These are phyloP conservation scores for Boletus subparvulus DNA, from an alignment of 768 basidiomycete species.

Conservation along the genomic window DNA sequence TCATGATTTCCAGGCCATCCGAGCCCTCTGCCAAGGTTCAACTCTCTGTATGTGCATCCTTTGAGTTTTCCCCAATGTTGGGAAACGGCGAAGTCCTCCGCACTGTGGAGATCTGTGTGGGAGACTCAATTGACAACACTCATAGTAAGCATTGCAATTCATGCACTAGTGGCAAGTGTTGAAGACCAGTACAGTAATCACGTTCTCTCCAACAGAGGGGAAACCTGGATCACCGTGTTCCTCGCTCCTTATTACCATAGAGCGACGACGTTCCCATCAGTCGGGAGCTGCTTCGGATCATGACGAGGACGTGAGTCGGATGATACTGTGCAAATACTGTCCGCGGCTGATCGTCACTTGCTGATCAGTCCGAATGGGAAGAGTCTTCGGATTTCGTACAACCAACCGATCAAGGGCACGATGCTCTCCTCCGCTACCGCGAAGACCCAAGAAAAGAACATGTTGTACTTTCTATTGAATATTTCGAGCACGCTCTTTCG, in stretches of 20 bases:
- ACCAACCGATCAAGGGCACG: constrained; percentile 3
- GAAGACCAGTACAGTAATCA: background rate
- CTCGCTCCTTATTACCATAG: background rate
- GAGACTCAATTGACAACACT: background rate
- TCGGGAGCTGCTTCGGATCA: background rate
- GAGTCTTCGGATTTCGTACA: background rate
- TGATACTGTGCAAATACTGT: too few relatives aligned
- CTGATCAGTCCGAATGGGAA: background rate
- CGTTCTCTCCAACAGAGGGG: background rate
- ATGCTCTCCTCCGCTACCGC: background rate
- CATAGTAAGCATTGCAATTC: background rate
- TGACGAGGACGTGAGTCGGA: background rate
- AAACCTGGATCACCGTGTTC: background rate
- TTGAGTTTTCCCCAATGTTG: constrained; percentile 1
- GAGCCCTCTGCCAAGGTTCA: background rate
- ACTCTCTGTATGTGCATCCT: background rate
- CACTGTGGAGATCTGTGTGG: background rate
- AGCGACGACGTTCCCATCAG: too few relatives aligned
- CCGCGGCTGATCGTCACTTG: background rate
- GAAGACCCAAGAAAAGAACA: background rate
- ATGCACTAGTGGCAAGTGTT: background rate
- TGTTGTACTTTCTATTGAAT: background rate
- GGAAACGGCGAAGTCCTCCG: constrained; percentile 1
- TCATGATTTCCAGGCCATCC: background rate
- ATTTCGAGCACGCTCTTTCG: constrained; percentile 5